phyloP scores from a whole-genome alignment of 129 eudicot genomes.

The Pseudognaphalium luteoalbum region DNA sequence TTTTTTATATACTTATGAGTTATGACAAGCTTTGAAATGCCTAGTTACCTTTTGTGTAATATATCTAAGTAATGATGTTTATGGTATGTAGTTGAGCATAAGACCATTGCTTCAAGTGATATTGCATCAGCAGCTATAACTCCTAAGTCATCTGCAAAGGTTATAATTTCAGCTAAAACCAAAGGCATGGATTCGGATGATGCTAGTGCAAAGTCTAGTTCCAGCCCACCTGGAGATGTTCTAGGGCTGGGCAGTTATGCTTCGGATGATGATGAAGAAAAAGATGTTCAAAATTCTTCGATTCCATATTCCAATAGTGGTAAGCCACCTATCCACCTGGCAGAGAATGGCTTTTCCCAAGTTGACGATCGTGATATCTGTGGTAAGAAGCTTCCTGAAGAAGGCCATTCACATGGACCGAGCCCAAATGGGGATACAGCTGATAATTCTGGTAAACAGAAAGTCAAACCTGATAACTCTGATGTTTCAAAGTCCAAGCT shows the following conservation, averaged over 20 bases:
- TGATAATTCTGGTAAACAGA: slow-evolving; percentile 28
- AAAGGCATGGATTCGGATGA: slow-evolving; percentile 43
- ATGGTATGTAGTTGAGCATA: slow-evolving; percentile 41
- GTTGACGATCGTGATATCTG: slow-evolving; percentile 31
- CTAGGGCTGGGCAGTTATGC: slow-evolving; percentile 88
- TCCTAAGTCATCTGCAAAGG: slow-evolving; percentile 66
- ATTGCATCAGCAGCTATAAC: slow-evolving; percentile 44
- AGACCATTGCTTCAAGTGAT: slow-evolving; percentile 31
- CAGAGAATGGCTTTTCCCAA: slow-evolving; percentile 47
- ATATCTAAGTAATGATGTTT: slow-evolving; percentile 6
- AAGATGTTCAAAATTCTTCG: slow-evolving; percentile 40
- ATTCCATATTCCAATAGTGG: slow-evolving; percentile 35
- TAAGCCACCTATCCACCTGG: slow-evolving; percentile 30
- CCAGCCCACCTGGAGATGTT: slow-evolving; percentile 68
- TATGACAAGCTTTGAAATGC: slow-evolving; percentile 14
- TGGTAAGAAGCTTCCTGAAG: slow-evolving; percentile 24
- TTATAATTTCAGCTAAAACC: slow-evolving; percentile 51
- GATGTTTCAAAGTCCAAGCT: slow-evolving; percentile 39
- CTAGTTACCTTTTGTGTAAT: background rate
- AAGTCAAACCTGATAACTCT: slow-evolving; percentile 32
- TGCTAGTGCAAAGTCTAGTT: slow-evolving; percentile 56
- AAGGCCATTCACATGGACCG: slow-evolving; percentile 29
- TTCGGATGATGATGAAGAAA: slow-evolving; percentile 85
- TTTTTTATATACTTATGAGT: background rate
- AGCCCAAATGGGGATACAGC: slow-evolving; percentile 35